Base-by-base conservation (phyloP, 805 yeast species). In the Hanseniaspora thailandica region DNA sequence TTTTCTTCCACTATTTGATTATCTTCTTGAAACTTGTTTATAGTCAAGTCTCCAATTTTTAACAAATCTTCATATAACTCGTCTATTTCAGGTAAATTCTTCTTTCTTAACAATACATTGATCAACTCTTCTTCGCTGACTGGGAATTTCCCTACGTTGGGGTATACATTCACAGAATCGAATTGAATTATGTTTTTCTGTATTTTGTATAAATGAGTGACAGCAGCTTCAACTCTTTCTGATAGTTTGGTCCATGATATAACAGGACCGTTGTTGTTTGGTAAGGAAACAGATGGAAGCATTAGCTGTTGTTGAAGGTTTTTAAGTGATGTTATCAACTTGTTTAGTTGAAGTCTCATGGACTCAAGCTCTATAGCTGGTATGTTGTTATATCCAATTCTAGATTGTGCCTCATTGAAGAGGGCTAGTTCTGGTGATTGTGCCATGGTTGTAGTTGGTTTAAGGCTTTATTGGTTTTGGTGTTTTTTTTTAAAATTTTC, bases 11-110 rank as follows among this genome's bases (percentile, higher is more conserved):
- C 23, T 8, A 52, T 23, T 13, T 47, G 26, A 28, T 47, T 31
- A n/a, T 31, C 23, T 13, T 48, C 48, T 17, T 35, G 31, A 17
- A 35, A 50, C 28, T 41, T 25, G 10, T 6, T 17, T 2, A 50
- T 33, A 5, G 38, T 28, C 26, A 33, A 20, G 2, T 41, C 26
- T 2, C 54, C 47, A 25, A 43, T 25, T 9, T 43, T 41, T 0
- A 50, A 5, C 28, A 50, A 43, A 22, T 50, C 54, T 8, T 23
- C 28, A 35, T 50, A 43, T 13, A 50, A 19, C 4, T 41, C 84
- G 49, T 81, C 85, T 2, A 90, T 95, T 57, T 89, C 97, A 0
- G 98, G 97, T 10, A 86, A 70, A 47, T 83, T 82, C 63, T 89
- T 90, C 64, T 89, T 93, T 55, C 97, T 75, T 56, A 93, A 66